Base-by-base conservation (phyloP, 257 asterid species). In the Primulina huaijiensis region DNA sequence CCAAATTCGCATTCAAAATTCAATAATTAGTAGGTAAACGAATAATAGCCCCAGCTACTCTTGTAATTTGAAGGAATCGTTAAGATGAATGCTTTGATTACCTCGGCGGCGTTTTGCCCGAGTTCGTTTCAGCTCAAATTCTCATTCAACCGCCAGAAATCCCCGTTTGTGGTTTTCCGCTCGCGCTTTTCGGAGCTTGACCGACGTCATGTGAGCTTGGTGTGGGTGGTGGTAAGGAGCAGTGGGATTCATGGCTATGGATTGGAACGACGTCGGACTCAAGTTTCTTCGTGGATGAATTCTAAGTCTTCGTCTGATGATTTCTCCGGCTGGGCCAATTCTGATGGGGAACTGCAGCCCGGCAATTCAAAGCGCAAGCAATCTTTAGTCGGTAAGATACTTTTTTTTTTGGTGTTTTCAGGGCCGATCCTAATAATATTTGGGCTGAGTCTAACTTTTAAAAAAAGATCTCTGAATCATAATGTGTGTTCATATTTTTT, bases 91-190 rank as follows among this genome's bases (percentile, higher is more conserved):
- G 79, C 90, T 64, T 68, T 88, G 74, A 74, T 87, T 19, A 71
- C 94, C 58, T 72, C 87, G 71, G 79, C 95, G 72, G 71, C 96
- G 71, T 89, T 88, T 81, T 80, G 82, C 63, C 97, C 97, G 64
- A 84, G 79, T 67, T 92, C 96, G 25, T 85, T 77, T 74, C 99
- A 93, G 91, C 97, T 93, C 78, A 90, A 92, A 71, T 80, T 89
- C 74, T 90, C 96, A 0, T 71, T 91, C 76, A 78, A 74, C 65
- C 27, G 82, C 79, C 82, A 85, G 71, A 91, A 63, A 73, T 40
- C 76, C 33, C 78, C 83, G 4, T 30, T 71, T 53, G 34, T 78
- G 20, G 70, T 80, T 58, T 74, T 74, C 16, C 75, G 72, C 67
- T 56, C 76, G 62, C 87, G 90, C 33, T 69, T 76, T 16, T 86